These are phyloP conservation scores for Arctium lappa DNA, from an alignment of 129 eudicot species.

Conservation along the genomic window DNA sequence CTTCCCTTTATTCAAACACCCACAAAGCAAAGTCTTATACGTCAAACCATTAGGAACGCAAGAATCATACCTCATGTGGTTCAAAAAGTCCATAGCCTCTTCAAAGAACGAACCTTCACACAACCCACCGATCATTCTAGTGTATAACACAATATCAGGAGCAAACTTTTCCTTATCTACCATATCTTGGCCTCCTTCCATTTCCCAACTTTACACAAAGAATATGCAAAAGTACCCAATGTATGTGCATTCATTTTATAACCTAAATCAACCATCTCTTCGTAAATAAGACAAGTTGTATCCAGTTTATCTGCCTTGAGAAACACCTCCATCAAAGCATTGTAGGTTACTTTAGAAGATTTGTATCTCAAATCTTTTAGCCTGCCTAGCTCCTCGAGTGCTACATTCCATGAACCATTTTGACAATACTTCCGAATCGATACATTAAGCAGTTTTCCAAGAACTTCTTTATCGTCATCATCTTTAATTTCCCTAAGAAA, in stretches of 20 bases:
- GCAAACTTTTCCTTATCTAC: slow-evolving; percentile 59
- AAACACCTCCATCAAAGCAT: slow-evolving; percentile 68
- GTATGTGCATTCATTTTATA: slow-evolving; percentile 58
- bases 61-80: slow-evolving; percentile 63
- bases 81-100: slow-evolving; percentile 89
- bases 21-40: slow-evolving; percentile 70
- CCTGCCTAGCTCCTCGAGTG: slow-evolving; percentile 88
- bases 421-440: slow-evolving; percentile 58
- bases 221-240: slow-evolving; percentile 55
- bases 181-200: slow-evolving; percentile 75
- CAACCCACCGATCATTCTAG: slow-evolving; percentile 82
- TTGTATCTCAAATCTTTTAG: slow-evolving; percentile 79
- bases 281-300: slow-evolving; percentile 48
- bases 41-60: slow-evolving; percentile 82
- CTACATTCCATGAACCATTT: slow-evolving; percentile 67
- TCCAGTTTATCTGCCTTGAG: slow-evolving; percentile 60
- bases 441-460: slow-evolving; percentile 70
- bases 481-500: slow-evolving; percentile 53
- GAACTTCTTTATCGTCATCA: slow-evolving; percentile 57
- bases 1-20: slow-evolving; percentile 74
- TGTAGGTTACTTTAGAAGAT: slow-evolving; percentile 66
- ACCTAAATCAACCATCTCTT: slow-evolving; percentile 63
- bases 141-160: slow-evolving; percentile 68
- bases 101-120: slow-evolving; percentile 90
- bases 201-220: slow-evolving; percentile 63